phyloP scores from a whole-genome alignment of 768 basidiomycete genomes.

The Lactarius sanguifluus region DNA sequence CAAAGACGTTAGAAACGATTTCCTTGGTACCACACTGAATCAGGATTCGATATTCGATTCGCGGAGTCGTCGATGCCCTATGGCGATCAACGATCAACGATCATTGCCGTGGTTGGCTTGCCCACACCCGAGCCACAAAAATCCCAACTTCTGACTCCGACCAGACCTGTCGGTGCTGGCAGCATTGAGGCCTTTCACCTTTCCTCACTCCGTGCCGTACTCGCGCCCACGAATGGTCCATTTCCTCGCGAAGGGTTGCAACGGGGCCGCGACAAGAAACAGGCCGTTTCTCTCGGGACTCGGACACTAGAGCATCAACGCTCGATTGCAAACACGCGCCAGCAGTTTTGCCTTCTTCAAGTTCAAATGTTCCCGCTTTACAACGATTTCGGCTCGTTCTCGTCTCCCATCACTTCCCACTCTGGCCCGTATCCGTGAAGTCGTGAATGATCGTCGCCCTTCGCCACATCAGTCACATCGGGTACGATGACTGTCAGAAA shows the following conservation, averaged over 20 bases:
- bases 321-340: neutral
- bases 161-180: no score
- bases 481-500: neutral
- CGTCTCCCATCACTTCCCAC: slow-evolving; percentile 1
- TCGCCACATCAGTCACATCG: no score
- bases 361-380: neutral
- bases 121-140: no score
- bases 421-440: neutral
- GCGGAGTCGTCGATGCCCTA: no score
- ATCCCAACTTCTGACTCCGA: no score
- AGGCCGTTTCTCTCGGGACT: no score
- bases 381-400: slow-evolving; percentile 1
- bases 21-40: no score
- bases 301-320: neutral
- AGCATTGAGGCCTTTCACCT: no score
- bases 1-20: no score
- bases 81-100: no score
- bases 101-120: no score
- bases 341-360: neutral
- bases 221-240: neutral
- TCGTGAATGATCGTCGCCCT: neutral
- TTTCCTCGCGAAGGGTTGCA: neutral
- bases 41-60: no score
- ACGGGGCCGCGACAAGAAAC: neutral
- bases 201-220: neutral